Conservation (phyloP, 2,329 filamentous ascomycete genomes). For the Capronia americana region DNA sequence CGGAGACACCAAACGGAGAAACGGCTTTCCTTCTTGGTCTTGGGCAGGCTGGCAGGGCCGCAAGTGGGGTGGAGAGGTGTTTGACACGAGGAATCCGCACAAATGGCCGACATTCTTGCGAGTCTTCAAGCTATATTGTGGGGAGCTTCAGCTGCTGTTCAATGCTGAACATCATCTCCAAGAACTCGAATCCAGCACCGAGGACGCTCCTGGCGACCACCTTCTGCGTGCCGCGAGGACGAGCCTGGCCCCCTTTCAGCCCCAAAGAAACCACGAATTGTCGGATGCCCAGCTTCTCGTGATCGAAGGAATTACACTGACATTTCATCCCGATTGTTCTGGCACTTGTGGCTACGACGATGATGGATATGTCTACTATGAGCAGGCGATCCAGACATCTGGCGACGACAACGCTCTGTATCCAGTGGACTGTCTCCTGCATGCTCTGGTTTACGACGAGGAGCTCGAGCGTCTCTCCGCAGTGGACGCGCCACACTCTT, state of each 20-base stretch:
- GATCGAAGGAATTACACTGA: conserved; percentile 5
- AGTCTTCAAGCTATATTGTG: background rate
- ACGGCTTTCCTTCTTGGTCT: background rate
- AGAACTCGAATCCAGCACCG: too few relatives aligned
- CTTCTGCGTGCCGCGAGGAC: background rate
- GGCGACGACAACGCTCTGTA: background rate
- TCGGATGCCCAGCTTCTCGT: background rate
- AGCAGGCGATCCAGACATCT: background rate
- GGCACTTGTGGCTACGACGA: background rate
- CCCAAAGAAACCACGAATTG: background rate
- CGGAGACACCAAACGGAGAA: background rate
- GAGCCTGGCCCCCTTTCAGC: background rate
- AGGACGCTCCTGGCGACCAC: background rate
- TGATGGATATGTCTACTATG: conserved; percentile 1
- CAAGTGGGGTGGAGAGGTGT: background rate
- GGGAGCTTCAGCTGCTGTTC: background rate
- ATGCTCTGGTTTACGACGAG: background rate
- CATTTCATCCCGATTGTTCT: background rate
- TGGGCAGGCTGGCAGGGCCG: background rate
- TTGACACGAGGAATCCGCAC: background rate
- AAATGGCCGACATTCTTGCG: conserved; percentile 1
- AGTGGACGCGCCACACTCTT: background rate
- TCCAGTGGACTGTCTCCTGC: background rate
- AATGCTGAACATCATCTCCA: background rate
- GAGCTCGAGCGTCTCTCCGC: background rate